These are phyloP conservation scores for Nematodospora valgi DNA, from an alignment of 805 yeast genomes.

Conservation along the genomic window DNA sequence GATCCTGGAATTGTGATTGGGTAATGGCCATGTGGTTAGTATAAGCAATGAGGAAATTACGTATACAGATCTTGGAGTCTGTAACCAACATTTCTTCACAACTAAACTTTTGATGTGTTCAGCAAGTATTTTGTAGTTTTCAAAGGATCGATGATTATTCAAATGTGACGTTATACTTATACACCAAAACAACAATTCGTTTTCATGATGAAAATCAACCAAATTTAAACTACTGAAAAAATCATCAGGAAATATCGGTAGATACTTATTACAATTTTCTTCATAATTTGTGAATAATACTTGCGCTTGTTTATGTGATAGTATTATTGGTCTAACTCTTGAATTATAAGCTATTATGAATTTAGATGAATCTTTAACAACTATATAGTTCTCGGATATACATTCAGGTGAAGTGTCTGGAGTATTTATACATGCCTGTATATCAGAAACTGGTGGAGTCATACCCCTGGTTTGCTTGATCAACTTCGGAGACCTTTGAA, in stretches of 20 bases:
- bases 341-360: constrained; percentile 7
- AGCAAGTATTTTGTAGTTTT: constrained; percentile 20
- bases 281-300: constrained; percentile 19
- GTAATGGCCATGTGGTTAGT: constrained; percentile 46
- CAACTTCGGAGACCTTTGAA: background rate
- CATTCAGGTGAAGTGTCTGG: constrained; percentile 6
- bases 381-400: background rate
- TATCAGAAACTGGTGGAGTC: constrained; percentile 20
- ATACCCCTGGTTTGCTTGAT: background rate
- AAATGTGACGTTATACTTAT: constrained; percentile 34
- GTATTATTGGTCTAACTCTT: constrained; percentile 7
- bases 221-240: constrained; percentile 16
- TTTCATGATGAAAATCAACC: constrained; percentile 19
- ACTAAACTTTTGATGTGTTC: constrained; percentile 36
- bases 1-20: constrained; percentile 21
- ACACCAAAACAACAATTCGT: constrained; percentile 40
- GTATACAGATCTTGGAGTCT: constrained; percentile 43
- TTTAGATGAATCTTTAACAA: background rate
- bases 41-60: constrained; percentile 35
- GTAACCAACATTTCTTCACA: constrained; percentile 41
- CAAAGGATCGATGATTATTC: constrained; percentile 12
- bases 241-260: constrained; percentile 30
- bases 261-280: constrained; percentile 24
- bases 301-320: constrained; percentile 14
- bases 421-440: constrained; percentile 20